Evolutionary conservation across 495 filamentous ascomycete species (phyloP).

Genomic region (Penicillium lagena): DNA sequence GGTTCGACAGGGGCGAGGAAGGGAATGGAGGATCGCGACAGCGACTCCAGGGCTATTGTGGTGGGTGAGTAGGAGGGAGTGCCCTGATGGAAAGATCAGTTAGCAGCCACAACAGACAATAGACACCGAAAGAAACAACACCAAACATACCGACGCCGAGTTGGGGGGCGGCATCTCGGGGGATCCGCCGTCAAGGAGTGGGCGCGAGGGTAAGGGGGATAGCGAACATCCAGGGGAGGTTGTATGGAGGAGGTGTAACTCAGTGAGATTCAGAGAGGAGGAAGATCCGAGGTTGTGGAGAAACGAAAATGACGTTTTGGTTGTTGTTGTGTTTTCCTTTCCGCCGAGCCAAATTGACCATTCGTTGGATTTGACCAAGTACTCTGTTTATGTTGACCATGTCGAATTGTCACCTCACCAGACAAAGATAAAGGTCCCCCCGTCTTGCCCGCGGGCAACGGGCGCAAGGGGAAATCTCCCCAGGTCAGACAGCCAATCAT

Average conservation of each 20-base stretch:
- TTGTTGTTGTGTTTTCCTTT: neutral
- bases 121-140: too few species aligned
- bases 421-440: too few species aligned
- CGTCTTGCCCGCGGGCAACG: too few species aligned
- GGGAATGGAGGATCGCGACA: conserved; percentile 30
- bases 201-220: neutral
- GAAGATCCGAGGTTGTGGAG: conserved; percentile 7
- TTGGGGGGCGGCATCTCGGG: conserved; percentile 24
- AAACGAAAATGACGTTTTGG: conserved; percentile 6
- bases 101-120: neutral
- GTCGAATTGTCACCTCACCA: too few species aligned
- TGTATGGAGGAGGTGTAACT: neutral
- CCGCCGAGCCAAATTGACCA: neutral
- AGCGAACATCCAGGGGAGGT: neutral
- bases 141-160: conserved; percentile 17
- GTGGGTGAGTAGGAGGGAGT: conserved; percentile 24
- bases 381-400: too few species aligned
- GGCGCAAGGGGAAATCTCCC: too few species aligned
- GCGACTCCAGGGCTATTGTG: conserved; percentile 19
- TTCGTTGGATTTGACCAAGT: neutral
- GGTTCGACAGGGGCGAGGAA: conserved; percentile 34
- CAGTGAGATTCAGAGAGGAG: neutral
- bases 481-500: too few species aligned
- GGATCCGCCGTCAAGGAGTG: conserved; percentile 13
- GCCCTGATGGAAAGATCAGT: conserved; percentile 17